Base-by-base conservation (phyloP, 2,329 filamentous ascomycete genomes). In the Meredithiella fracta region DNA sequence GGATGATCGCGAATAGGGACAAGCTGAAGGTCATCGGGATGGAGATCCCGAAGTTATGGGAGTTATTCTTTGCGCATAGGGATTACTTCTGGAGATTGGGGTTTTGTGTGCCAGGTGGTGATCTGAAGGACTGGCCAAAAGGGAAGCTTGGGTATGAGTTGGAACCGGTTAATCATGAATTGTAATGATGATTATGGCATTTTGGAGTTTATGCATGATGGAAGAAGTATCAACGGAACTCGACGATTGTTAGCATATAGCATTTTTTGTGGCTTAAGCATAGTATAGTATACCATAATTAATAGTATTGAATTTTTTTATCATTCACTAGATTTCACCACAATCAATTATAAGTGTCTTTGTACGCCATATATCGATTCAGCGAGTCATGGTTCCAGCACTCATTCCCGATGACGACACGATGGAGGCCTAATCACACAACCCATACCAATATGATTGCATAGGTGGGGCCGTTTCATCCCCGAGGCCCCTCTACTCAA, bases 11-110 rank as follows among this genome's bases (percentile, higher is more conserved):
- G 17, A 54, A 56, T 47, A 29, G 51, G 34, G 40, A 25, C 15
- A 59, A 56, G 47, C 34, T 55, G n/a, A 34, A 49, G 38, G 38
- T 38, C 26, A 51, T 56, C 40, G 55, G 54, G 7, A 49, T 59
- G 31, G 58, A 51, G n/a, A 54, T 59, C 14, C 58, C 58, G 63
- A 86, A 84, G 67, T 76, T 94, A n/a, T 95, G 91, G 88, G 81
- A 95, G 68, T 71, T 96, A 6, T 83, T 97, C 65, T 94, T 94
- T 67, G 86, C 90, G 1, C 92, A 98, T 69, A 74, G 92, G 40
- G 92, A 98, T 70, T 98, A 98, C 68, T 97, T 98, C 69, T 94
- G 88, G 86, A 77, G 92, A 57, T 68, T 98, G 54, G 92, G 92
- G 0, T 71, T 97, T 31, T 98, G 92, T 69, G 73, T 96, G 1